Conservation (phyloP, 73 alveolate species). For the Stentor coeruleus region DNA sequence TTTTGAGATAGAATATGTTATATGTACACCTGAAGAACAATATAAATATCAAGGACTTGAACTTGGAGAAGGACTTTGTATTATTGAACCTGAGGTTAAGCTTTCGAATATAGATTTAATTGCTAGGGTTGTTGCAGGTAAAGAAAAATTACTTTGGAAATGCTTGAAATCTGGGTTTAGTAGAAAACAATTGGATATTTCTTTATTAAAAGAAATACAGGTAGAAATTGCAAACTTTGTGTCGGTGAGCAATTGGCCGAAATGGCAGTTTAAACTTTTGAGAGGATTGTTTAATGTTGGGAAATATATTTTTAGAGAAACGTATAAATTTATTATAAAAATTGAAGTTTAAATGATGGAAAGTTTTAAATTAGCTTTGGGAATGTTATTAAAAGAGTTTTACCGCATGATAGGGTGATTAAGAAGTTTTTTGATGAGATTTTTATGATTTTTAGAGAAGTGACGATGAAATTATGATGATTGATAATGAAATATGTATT, state of each 20-base stretch:
- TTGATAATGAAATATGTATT: no score
- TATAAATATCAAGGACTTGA: background rate
- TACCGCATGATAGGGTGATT: background rate
- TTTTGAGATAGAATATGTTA: background rate
- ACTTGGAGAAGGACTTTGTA: background rate
- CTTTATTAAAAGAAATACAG: background rate
- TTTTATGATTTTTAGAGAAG: background rate
- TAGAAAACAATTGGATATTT: background rate
- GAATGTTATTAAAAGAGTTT: background rate
- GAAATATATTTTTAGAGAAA: no score
- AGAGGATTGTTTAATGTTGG: background rate
- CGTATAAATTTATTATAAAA: no score
- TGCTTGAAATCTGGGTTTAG: background rate
- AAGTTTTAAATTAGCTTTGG: background rate
- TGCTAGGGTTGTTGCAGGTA: background rate
- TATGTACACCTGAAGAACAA: background rate
- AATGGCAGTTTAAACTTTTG: no score
- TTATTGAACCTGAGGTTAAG: background rate
- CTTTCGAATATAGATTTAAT: background rate
- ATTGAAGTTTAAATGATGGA: background rate
- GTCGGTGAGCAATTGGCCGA: background rate
- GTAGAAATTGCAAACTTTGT: background rate
- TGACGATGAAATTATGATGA: no score
- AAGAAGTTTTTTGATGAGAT: background rate
- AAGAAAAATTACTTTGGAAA: background rate